phyloP scores from a whole-genome alignment of 2,329 filamentous ascomycete species.

The Aureobasidium sp. region DNA sequence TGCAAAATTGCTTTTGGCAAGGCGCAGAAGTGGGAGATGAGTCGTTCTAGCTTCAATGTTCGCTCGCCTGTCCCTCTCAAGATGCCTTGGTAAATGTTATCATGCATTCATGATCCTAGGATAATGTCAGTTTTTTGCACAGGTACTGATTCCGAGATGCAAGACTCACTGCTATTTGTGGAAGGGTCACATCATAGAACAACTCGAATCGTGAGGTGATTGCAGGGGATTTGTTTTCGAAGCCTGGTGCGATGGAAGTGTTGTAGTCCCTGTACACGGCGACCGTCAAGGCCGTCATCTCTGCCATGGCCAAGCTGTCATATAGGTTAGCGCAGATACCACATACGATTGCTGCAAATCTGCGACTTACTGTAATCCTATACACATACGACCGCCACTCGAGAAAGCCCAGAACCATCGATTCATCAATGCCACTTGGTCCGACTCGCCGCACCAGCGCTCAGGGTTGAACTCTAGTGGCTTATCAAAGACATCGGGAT shows the following conservation, averaged over 20 bases:
- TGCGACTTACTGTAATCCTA: slow-evolving; percentile 31
- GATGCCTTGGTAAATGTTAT: too few species aligned
- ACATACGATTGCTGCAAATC: neutral
- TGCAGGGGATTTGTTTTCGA: slow-evolving; percentile 31
- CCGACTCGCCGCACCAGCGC: slow-evolving; percentile 32
- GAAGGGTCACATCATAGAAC: slow-evolving; percentile 31
- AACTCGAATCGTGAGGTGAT: slow-evolving; percentile 39
- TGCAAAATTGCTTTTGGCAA: too few species aligned
- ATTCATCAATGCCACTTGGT: slow-evolving; percentile 32
- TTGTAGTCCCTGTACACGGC: slow-evolving; percentile 40
- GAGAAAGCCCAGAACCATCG: slow-evolving; percentile 44
- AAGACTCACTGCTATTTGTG: slow-evolving; percentile 21
- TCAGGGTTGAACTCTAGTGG: slow-evolving; percentile 33
- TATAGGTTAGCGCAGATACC: neutral
- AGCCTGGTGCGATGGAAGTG: slow-evolving; percentile 28
- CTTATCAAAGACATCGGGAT: slow-evolving; percentile 34
- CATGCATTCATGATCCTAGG: too few species aligned
- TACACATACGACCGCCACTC: slow-evolving; percentile 41
- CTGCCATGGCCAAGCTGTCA: slow-evolving; percentile 42
- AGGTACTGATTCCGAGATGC: too few species aligned
- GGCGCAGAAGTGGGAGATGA: too few species aligned
- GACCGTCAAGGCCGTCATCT: slow-evolving; percentile 43
- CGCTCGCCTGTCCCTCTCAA: too few species aligned
- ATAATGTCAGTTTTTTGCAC: too few species aligned
- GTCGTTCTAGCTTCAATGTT: too few species aligned